Evolutionary conservation across 2,329 filamentous ascomycete genomes (phyloP), one percentile per base, ranked within the genome.

Genomic region (Madurella fahalii): DNA sequence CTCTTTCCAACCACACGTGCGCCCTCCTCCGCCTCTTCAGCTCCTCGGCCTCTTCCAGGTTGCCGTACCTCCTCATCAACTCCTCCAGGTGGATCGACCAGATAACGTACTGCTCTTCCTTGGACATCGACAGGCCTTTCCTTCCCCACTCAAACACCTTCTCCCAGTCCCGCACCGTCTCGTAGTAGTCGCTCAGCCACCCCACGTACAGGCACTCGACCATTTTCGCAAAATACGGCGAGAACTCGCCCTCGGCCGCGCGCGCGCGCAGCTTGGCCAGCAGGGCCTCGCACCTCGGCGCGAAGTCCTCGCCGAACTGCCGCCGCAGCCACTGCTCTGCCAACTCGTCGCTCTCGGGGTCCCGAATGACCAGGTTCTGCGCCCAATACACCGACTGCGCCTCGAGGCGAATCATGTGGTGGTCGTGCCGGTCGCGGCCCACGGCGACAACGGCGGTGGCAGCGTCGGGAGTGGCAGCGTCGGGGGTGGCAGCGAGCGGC

Each of bases 1-100:
- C 58, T 40, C 40, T 56, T 37, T 64, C 61, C 47, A 64, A 20
- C 58, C 59, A 64, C 16, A 31, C 44, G 50, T 62, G 57, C 39
- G 52, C 49, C 32, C 53, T 40, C 54, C 63, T 56, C 47, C 12
- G 20, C 25, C 9, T 45, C 18, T 43, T 56, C 46, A 65, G 34
- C 50, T 58, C 58, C 5, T 61, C 62, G 4, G 62, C 62, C 47
- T 65, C 62, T 17, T 50, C 52, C 0, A 17, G 15, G 11, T 43
- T 42, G 3, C 62, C 63, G 17, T 58, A 37, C 32, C 58, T 41
- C 16, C 59, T 32, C 62, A 64, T 63, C 47, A 63, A 11, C 11
- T 47, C 53, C 58, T 65, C 63, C 3, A 65, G 42, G 13, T 63
- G 61, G 25, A 65, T 58, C 16, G 59, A 61, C 61, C 63, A 65